Evolutionary conservation across 805 yeast genomes (phyloP), one percentile per base, ranked within the genome.

Genomic region (Nakazawaea ishiwadae): DNA sequence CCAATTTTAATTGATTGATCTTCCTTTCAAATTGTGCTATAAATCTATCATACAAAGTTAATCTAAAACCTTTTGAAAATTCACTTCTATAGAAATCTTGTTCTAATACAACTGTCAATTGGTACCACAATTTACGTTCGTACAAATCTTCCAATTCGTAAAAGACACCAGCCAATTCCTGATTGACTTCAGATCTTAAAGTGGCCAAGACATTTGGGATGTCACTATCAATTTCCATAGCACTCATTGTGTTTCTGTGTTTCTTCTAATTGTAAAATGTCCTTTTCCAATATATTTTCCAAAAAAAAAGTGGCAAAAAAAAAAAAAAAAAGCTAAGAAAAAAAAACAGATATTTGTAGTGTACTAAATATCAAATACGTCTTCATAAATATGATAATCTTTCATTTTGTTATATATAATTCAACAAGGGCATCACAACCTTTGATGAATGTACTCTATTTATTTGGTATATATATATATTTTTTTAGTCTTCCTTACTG

Each of bases 121-220:
- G 98, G 65, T 84, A 95, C 97, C 97, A 93, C 58, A 91, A 73
- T 61, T 88, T 89, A 51, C 96, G 72, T 56, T 89, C 96, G 64
- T 87, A 84, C 44, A 71, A 69, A 53, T 88, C 96, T 56, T 90
- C 97, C 57, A 91, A 74, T 40, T 77, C 74, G 55, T 77, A 81
- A 52, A 84, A 73, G 6, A 71, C 59, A 21, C 79, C 75, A 8
- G 78, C 68, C 39, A 89, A 67, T 30, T 81, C 87, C 3, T 75
- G 66, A 44, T 83, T 86, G 4, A 80, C 69, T 54, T 81, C 84
- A 52, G 71, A 70, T 40, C 95, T 77, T 39, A 88, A 68, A 3
- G 79, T 71, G 18, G 77, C 73, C 51, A 82, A 68, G 5, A 77
- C 63, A 12, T 69, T 65, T 12, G 73, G 65, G n/a, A 69, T 63